Conservation (phyloP, 1,284 basidiomycete species). For the Paramarasmius palmivorus region DNA sequence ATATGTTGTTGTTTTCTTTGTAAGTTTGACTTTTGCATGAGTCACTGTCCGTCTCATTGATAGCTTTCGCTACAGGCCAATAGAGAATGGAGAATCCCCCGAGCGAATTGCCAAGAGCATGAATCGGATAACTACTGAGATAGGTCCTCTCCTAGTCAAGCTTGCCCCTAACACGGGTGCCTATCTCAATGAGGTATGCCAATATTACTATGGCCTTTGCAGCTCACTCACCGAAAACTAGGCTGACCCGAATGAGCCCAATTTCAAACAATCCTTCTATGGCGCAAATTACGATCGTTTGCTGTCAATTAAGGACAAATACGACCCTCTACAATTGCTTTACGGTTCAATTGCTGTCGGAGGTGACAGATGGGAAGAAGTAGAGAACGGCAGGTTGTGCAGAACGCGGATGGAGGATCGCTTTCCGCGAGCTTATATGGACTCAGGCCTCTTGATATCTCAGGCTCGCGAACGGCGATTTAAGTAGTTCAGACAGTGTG, state of each 20-base stretch:
- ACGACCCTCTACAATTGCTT: conserved; percentile 23
- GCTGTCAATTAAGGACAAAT: conserved; percentile 22
- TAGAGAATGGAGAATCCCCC: conserved; percentile 3
- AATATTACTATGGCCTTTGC: not conserved
- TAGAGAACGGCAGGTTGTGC: conserved; percentile 20
- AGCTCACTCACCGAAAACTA: not conserved
- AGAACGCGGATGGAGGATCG: too few relatives aligned
- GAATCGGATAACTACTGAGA: conserved; percentile 12
- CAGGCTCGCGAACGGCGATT: too few relatives aligned
- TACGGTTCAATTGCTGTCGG: conserved; percentile 23
- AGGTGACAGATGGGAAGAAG: conserved; percentile 22
- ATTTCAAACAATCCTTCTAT: conserved; percentile 22
- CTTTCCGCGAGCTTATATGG: too few relatives aligned
- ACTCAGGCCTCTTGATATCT: too few relatives aligned
- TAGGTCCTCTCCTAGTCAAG: conserved; percentile 11
- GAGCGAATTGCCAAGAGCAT: not conserved
- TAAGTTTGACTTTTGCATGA: conserved; percentile 4
- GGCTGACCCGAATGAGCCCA: conserved; percentile 21
- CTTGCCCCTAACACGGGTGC: conserved; percentile 16
- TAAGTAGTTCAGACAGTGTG: too few relatives aligned
- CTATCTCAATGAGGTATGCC: conserved; percentile 19
- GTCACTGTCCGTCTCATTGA: not conserved
- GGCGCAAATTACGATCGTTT: conserved; percentile 22
- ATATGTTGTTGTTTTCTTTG: conserved; percentile 12
- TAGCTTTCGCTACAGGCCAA: not conserved